phyloP scores from a whole-genome alignment of 129 eudicot genomes.

The Flaveria ramosissima region DNA sequence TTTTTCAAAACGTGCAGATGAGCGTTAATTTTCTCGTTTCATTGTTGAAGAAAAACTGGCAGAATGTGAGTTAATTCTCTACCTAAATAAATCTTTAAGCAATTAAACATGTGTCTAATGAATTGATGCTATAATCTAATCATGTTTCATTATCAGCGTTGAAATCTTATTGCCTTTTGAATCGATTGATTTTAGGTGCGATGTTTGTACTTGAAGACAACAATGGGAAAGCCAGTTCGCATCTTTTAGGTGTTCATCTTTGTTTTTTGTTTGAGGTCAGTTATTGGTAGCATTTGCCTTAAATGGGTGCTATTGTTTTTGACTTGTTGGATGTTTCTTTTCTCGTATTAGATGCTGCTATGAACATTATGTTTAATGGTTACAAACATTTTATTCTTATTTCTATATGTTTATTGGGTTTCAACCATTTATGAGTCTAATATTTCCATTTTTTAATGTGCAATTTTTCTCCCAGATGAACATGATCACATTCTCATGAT shows the following conservation, averaged over 20 bases:
- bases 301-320: conserved; percentile 30
- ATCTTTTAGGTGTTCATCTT: conserved; percentile 38
- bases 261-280: conserved; percentile 25
- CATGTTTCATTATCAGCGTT: too few species aligned
- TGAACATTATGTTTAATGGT: conserved; percentile 17
- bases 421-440: too few species aligned
- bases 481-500: too few species aligned
- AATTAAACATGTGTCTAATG: neutral
- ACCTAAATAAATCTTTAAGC: neutral
- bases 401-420: neutral
- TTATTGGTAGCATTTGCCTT: conserved; percentile 20
- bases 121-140: neutral
- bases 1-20: conserved; percentile 70
- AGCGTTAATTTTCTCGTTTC: conserved; percentile 69
- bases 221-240: conserved; percentile 54
- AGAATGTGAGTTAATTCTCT: conserved; percentile 46
- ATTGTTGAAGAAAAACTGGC: conserved; percentile 66
- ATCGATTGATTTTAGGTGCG: conserved; percentile 38
- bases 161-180: neutral
- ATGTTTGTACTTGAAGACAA: conserved; percentile 56
- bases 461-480: too few species aligned
- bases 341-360: conserved; percentile 21
- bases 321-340: conserved; percentile 24
- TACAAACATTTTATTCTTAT: neutral
- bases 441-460: too few species aligned